Base-by-base conservation (phyloP, 768 basidiomycete species). In the Hypholoma sublateritium region DNA sequence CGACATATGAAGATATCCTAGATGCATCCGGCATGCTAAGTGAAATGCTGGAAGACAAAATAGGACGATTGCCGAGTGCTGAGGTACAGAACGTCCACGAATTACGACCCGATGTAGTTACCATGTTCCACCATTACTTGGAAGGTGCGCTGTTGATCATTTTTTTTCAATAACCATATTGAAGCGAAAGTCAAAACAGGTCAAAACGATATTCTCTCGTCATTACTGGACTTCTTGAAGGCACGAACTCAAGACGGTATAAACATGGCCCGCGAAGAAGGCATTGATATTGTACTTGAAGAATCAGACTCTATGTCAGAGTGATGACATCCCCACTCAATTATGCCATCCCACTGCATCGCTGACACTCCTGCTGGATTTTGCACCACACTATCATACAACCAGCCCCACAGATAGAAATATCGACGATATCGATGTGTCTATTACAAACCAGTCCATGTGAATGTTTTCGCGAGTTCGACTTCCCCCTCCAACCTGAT, bases 121-220 rank as follows among this genome's bases (percentile, higher is more conserved):
- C 61, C 49, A 94, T 94, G 91, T 74, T 89, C 49, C 70, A 73
- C 32, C 74, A 87, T 59, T 94, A 94, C 61, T 66, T 91, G 7
- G 75, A 84, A 72, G 88, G 88, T 86, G 52, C 53, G 73, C 60
- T 3, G 2, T 37, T 5, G 17, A 14, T 22, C 16, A 12, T 28
- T 7, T 34, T 50, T 21, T 12, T 37, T 14, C 37, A 53, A 14
- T n/a, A 7, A 28, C 14, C 41, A 22, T 46, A 6, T 14, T 21
- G 36, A 35, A 16, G 36, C 17, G 45, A 44, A 36, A n/a, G 1
- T 35, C 47, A 17, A n/a, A 39, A 1, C 57, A 87, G 87, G 87
- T 14, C 87, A 89, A 67, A 70, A 72, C 3, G 79, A 80, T n/a
- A 85, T 88, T 41, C 64, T 88, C 13, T 62, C 71, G 24, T 83